These are phyloP conservation scores for Galeopsis tetrahit DNA, from an alignment of 257 asterid genomes.

Conservation along the genomic window DNA sequence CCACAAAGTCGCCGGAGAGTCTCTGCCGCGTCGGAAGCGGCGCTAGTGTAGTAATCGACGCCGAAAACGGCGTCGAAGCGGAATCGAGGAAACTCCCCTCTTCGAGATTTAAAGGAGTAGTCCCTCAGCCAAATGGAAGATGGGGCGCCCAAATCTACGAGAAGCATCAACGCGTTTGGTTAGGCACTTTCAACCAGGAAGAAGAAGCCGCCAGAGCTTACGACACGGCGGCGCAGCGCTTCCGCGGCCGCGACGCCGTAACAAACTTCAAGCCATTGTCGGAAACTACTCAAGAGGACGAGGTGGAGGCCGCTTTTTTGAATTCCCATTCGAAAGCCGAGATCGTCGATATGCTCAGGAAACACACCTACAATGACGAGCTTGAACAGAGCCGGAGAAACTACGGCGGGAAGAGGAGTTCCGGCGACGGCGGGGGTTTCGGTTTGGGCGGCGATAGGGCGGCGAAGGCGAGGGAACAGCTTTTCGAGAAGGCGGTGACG, in stretches of 20 bases:
- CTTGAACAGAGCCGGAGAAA: slow-evolving; percentile 57
- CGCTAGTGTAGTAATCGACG: slow-evolving; percentile 53
- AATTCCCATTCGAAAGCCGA: slow-evolving; percentile 58
- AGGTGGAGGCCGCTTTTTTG: slow-evolving; percentile 47
- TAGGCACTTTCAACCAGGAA: slow-evolving; percentile 70
- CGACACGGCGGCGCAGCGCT: slow-evolving; percentile 73
- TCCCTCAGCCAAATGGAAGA: slow-evolving; percentile 92
- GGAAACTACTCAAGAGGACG: slow-evolving; percentile 32
- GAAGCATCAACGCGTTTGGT: slow-evolving; percentile 75
- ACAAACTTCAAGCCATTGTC: slow-evolving; percentile 58
- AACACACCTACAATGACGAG: slow-evolving; percentile 67
- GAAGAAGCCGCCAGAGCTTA: slow-evolving; percentile 66
- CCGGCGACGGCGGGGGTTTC: slow-evolving; percentile 21
- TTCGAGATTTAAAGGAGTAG: slow-evolving; percentile 85
- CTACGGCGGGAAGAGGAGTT: slow-evolving; percentile 9
- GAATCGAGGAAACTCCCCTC: slow-evolving; percentile 87
- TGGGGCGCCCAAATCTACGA: slow-evolving; percentile 97
- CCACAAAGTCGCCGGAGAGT: slow-evolving; percentile 51
- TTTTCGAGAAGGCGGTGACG: slow-evolving; percentile 72
- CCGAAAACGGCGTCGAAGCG: slow-evolving; percentile 72
- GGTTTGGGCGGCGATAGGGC: slow-evolving; percentile 12
- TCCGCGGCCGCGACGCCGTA: slow-evolving; percentile 75
- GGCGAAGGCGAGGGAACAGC: slow-evolving; percentile 46
- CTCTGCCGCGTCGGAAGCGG: slow-evolving; percentile 79
- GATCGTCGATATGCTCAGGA: slow-evolving; percentile 71